Evolutionary conservation across 2,329 filamentous ascomycete genomes (phyloP), one percentile per base, ranked within the genome.

Genomic region (Alternaria novae-zelandiae): DNA sequence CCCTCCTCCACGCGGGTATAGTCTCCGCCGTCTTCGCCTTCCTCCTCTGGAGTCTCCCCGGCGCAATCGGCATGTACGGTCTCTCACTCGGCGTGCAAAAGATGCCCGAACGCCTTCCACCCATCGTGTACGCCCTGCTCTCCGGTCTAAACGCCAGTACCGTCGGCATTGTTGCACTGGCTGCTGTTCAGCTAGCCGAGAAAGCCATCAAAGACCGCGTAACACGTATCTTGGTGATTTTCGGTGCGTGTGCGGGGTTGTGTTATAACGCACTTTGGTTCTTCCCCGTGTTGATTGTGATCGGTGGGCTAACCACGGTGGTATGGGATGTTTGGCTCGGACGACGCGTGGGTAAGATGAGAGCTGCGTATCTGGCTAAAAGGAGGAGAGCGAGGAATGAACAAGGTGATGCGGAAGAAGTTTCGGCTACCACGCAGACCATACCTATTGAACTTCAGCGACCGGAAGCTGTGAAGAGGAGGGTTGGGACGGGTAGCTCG

Each of bases 191-290:
- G 73, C 82, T 93, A 0, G 86, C 90, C 0, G 82, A 88, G 13
- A 92, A 91, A 67, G 86, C 90, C 0, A 89, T 93, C 58, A 89
- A 86, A 0, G 90, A 93, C 71, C 82, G 82, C 20, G 51, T 91
- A 4, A 89, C 90, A 0, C 81, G 90, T 1, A 79, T 89, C 0
- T 69, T 93, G 2, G 87, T 93, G 0, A 89, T 92, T 12, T 71
- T 89, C 7, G 86, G 86, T 4, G 91, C 83, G 1, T 83, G 85
- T 9, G 90, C 89, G 0, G 91, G 90, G 0, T 79, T 93, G 67
- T 82, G 91, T 53, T 93, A 93, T 69, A 92, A 88, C 54, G 87
- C 90, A 0, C 78, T 93, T 0, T 94, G 91, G 91, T 94, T 91
- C 68, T 93, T 92, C 49, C 91, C 91, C 0, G 70, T 87, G 0